Evolutionary conservation across 2,329 filamentous ascomycete species (phyloP).

Genomic region (Aspergillus melleus): DNA sequence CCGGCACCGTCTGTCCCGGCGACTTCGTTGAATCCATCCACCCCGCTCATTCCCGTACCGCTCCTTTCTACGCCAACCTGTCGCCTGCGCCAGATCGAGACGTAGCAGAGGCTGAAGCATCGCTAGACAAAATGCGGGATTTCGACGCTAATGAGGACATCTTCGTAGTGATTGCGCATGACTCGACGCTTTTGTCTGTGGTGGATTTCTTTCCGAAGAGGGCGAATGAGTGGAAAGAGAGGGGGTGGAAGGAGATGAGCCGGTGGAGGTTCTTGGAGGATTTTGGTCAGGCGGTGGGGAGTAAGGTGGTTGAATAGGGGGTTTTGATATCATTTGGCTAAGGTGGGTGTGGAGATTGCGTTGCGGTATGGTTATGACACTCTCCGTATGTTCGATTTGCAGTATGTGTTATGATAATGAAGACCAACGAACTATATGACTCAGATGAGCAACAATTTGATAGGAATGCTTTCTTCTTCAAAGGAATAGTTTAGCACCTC

Average conservation of each 20-base stretch:
- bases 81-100: too few relatives aligned
- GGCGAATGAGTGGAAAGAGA: neutral
- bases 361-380: too few relatives aligned
- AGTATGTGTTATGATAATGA: too few relatives aligned
- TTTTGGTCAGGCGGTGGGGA: neutral
- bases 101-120: neutral
- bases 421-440: too few relatives aligned
- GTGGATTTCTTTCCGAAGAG: neutral
- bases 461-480: too few relatives aligned
- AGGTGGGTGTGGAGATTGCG: too few relatives aligned
- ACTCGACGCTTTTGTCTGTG: neutral
- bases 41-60: neutral
- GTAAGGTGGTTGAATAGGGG: too few relatives aligned
- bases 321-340: too few relatives aligned
- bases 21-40: neutral
- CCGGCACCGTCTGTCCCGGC: neutral
- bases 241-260: neutral
- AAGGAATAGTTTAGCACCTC: too few relatives aligned
- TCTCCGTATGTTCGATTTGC: too few relatives aligned
- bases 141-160: conserved; percentile 7
- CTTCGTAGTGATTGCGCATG: conserved; percentile 13
- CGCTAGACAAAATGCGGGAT: conserved; percentile 1
- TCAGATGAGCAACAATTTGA: too few relatives aligned
- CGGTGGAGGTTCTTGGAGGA: neutral
- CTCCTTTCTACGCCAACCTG: neutral